Base-by-base conservation (phyloP, 805 yeast species). In the Metschnikowia santaceciliae region DNA sequence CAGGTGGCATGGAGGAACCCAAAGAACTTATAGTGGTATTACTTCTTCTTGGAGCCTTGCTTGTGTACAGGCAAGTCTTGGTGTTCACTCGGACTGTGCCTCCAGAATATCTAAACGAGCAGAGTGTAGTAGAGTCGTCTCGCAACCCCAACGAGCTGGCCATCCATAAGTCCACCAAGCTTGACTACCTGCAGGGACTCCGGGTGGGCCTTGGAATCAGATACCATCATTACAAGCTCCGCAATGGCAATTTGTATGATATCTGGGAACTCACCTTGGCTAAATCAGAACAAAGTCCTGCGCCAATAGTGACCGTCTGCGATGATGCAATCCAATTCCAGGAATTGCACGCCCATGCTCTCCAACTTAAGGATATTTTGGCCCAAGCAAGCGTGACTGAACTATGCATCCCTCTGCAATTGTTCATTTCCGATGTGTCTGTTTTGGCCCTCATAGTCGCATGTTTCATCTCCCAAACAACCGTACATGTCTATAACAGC, bases 241-340 rank as follows among this genome's bases (percentile, higher is more conserved):
- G 96, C 58, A 85, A 87, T 63, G 96, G 96, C 3, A 83, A 81
- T 57, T 63, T 89, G 51, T 77, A 79, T 54, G 96, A 89, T 69
- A 63, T 88, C 3, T 88, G 94, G 91, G 79, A 75, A 48, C 68
- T 83, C 13, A 75, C 78, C 10, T 32, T 59, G 54, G 52, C 49
- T 33, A 44, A 42, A n/a, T 35, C 42, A 47, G 67, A 48, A 49
- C 55, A 42, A 61, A 70, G 65, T 62, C 64, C 34, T 51, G 38
- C 52, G 48, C 33, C 48, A 32, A 4, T 39, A 22, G 34, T 72
- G 10, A 52, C 53, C 36, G 59, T 69, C 36, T 59, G 59, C 14
- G 59, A 59, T 35, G 61, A 56, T 50, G 46, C 48, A 38, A 49
- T 57, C n/a, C 38, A 44, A 47, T 45, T 62, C 10, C 45, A 57